Percentiles rank a stretch among this genome's conserved stretches.
phyloP scores from a whole-genome alignment of 116 monocot genomes.

The Dioscorea cayenensis region DNA sequence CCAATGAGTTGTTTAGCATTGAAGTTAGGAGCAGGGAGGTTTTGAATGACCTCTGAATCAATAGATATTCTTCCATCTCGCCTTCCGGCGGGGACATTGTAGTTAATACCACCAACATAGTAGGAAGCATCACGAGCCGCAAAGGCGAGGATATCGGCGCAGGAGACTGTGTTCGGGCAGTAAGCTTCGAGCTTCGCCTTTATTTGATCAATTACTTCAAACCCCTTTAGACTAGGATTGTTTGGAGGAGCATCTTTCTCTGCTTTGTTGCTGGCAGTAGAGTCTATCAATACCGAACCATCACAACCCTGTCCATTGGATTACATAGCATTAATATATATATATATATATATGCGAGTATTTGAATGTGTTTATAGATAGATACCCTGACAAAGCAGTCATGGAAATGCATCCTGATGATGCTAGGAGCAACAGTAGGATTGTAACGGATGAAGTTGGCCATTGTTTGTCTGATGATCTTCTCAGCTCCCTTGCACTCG shows the following conservation, averaged over 20 bases:
- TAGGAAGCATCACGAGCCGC: slow-evolving; percentile 37
- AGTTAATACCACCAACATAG: slow-evolving; percentile 19
- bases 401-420: slow-evolving; percentile 18
- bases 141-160: slow-evolving; percentile 52
- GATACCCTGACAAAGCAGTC: slow-evolving; percentile 46
- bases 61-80: slow-evolving; percentile 31
- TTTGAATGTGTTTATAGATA: background rate
- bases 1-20: slow-evolving; percentile 9
- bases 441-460: slow-evolving; percentile 14
- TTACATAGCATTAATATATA: too few relatives aligned
- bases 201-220: slow-evolving; percentile 34
- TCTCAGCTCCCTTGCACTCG: slow-evolving; percentile 25
- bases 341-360: too few relatives aligned
- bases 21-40: slow-evolving; percentile 27
- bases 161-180: slow-evolving; percentile 35
- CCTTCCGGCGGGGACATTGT: slow-evolving; percentile 4
- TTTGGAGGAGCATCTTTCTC: slow-evolving; percentile 16
- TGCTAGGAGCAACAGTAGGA: too few relatives aligned
- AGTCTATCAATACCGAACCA: slow-evolving; percentile 5
- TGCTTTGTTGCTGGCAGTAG: background rate
- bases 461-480: slow-evolving; percentile 21
- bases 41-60: slow-evolving; percentile 7
- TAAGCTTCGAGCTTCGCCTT: slow-evolving; percentile 18
- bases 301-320: slow-evolving; percentile 19
- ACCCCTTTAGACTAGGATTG: slow-evolving; percentile 29